Evolutionary conservation across 352 stramenopile genomes (phyloP), one percentile per base, ranked within the genome.

Genomic region (Globisporangium alternatum): DNA sequence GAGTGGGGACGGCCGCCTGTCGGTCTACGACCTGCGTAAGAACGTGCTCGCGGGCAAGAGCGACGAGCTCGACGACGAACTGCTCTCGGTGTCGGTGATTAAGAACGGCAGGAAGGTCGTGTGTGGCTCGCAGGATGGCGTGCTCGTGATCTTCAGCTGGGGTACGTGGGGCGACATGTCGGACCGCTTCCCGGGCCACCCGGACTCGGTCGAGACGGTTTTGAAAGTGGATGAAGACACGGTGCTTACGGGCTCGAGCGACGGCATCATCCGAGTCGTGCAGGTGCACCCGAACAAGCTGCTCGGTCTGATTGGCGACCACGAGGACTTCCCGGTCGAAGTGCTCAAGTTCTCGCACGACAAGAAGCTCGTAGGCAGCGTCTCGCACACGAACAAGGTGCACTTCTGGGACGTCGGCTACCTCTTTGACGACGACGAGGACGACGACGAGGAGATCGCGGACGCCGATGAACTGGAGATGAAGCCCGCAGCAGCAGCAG

Each of bases 171-270:
- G 93, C 58, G 96, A 99, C 69, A 97, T 98, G 71, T 97, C 87
- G 47, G 96, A 99, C 77, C 88, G 96, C 5, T 98, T 98, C 66
- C 91, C 93, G 1, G 95, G 88, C 5, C 96, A 99, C 76, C 96
- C 97, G 2, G 81, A 97, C 37, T 98, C 88, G 28, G 90, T 99
- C 33, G 96, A 99, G 63, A 81, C 93, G 1, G 67, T 99, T 10
- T 73, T 98, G 1, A 98, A 98, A 71, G 83, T 99, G 54, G 96
- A 99, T 65, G 96, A 99, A 75, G 95, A 98, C 72, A 99, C 96
- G 3, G 66, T 99, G 10, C 78, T 99, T 33, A 98, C 97, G 3
- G 97, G 96, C 41, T 98, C 92, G 19, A 98, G 90, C 57, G 96
- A 99, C 72, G 96, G 96, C 10, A 91, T 98, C 58, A 88, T 99